phyloP scores from a whole-genome alignment of 768 basidiomycete species.

The Terana coerulea region DNA sequence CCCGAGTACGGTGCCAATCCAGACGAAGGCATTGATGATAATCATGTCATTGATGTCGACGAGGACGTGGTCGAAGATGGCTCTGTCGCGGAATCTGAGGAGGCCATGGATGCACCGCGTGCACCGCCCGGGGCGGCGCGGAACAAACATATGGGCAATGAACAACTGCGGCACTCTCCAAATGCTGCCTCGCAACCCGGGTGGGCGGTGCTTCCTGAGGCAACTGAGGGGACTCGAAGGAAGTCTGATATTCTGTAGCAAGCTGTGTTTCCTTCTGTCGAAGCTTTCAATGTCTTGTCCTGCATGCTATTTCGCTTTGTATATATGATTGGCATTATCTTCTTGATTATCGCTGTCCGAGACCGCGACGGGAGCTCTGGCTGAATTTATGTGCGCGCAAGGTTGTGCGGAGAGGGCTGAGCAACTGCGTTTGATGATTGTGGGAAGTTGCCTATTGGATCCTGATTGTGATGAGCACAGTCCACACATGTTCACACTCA shows the following conservation, averaged over 20 bases:
- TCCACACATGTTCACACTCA: background rate
- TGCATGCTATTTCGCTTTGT: too few relatives aligned
- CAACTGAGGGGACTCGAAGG: background rate
- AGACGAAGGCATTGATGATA: conserved; percentile 1
- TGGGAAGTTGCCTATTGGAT: background rate
- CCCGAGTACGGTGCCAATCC: background rate
- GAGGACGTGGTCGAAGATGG: background rate
- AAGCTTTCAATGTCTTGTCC: background rate
- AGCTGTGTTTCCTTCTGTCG: background rate
- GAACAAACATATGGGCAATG: background rate
- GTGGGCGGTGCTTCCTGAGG: background rate
- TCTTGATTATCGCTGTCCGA: background rate
- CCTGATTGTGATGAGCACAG: conserved; percentile 2
- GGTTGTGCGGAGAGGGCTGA: too few relatives aligned
- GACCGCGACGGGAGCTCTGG: too few relatives aligned
- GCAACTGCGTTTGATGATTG: background rate
- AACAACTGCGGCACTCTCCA: background rate
- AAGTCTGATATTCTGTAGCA: background rate
- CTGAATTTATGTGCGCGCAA: too few relatives aligned
- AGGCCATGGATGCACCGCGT: background rate
- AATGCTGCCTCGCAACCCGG: background rate
- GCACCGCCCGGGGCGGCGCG: background rate
- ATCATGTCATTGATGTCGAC: background rate
- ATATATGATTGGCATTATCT: too few relatives aligned
- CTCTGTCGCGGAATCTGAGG: background rate